Percentiles rank a stretch among this genome's conserved stretches.
These are phyloP conservation scores for Wickerhamomyces hampshirensis DNA, from an alignment of 805 yeast species.

Conservation along the genomic window DNA sequence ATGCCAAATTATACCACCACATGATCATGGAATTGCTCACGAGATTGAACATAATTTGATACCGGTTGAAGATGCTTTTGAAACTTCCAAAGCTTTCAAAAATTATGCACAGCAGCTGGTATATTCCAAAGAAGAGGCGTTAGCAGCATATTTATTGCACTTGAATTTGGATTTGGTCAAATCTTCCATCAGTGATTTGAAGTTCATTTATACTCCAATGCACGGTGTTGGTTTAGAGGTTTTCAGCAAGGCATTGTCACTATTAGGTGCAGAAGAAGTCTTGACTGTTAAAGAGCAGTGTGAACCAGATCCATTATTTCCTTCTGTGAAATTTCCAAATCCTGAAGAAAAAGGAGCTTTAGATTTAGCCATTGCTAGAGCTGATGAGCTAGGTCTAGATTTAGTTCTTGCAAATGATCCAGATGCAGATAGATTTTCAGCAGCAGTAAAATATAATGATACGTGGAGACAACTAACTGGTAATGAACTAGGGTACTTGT, in stretches of 20 bases:
- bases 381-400: constrained; percentile 41
- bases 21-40: constrained; percentile 67
- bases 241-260: constrained; percentile 37
- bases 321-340: constrained; percentile 86
- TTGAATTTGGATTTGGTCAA: constrained; percentile 31
- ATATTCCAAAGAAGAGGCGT: constrained; percentile 38
- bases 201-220: constrained; percentile 86
- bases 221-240: constrained; percentile 88
- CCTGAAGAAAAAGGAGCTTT: constrained; percentile 96
- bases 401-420: constrained; percentile 91
- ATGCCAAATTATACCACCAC: constrained; percentile 94
- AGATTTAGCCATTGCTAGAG: constrained; percentile 59
- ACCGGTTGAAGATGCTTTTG: constrained; percentile 57
- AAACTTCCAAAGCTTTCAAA: constrained; percentile 34
- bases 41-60: constrained; percentile 54
- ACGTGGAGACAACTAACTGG: constrained; percentile 83
- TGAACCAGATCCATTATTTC: constrained; percentile 77
- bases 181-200: constrained; percentile 25
- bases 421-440: constrained; percentile 92
- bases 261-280: constrained; percentile 31
- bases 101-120: constrained; percentile 26
- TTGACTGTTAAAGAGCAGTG: constrained; percentile 58
- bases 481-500: constrained; percentile 82
- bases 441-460: constrained; percentile 50
- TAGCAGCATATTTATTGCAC: constrained; percentile 35